phyloP scores from a whole-genome alignment of 2,329 filamentous ascomycete genomes.

The Fusarium praegraminearum region DNA sequence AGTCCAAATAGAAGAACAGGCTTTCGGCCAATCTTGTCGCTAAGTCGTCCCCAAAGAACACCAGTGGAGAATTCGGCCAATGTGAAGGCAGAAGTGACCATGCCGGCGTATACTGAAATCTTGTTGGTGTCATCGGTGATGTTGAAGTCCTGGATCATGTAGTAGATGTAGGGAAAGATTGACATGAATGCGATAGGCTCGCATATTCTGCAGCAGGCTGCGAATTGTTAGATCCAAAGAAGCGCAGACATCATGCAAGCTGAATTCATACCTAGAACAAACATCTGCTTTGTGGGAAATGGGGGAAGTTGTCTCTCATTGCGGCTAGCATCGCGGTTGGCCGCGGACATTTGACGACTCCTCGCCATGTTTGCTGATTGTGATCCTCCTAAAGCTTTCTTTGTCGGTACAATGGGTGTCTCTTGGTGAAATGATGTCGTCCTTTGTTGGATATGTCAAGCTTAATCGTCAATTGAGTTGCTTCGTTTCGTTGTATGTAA shows the following conservation, averaged over 20 bases:
- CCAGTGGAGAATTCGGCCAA: slow-evolving; percentile 95
- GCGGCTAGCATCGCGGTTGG: slow-evolving; percentile 42
- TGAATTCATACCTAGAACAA: slow-evolving; percentile 60
- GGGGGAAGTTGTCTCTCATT: slow-evolving; percentile 47
- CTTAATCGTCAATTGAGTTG: slow-evolving; percentile 21
- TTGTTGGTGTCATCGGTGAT: slow-evolving; percentile 82
- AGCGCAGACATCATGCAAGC: not conserved
- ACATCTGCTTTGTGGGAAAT: slow-evolving; percentile 61
- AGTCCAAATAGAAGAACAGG: slow-evolving; percentile 92
- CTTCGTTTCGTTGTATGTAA: slow-evolving; percentile 14
- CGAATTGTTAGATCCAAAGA: slow-evolving; percentile 24
- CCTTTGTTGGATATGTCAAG: not conserved
- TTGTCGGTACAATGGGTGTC: slow-evolving; percentile 11
- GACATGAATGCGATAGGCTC: slow-evolving; percentile 99
- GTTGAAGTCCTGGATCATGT: slow-evolving; percentile 93
- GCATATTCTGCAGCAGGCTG: slow-evolving; percentile 93
- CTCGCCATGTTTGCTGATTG: slow-evolving; percentile 48
- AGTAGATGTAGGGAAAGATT: slow-evolving; percentile 98
- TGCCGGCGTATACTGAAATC: slow-evolving; percentile 92
- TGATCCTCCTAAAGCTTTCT: slow-evolving; percentile 23
- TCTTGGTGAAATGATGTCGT: not conserved
- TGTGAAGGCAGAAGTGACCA: slow-evolving; percentile 96
- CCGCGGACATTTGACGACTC: slow-evolving; percentile 42
- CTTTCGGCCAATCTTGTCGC: slow-evolving; percentile 92
- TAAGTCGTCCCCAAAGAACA: slow-evolving; percentile 91